Conservation (phyloP, 2,329 filamentous ascomycete genomes). For the Esteya vermicola region DNA sequence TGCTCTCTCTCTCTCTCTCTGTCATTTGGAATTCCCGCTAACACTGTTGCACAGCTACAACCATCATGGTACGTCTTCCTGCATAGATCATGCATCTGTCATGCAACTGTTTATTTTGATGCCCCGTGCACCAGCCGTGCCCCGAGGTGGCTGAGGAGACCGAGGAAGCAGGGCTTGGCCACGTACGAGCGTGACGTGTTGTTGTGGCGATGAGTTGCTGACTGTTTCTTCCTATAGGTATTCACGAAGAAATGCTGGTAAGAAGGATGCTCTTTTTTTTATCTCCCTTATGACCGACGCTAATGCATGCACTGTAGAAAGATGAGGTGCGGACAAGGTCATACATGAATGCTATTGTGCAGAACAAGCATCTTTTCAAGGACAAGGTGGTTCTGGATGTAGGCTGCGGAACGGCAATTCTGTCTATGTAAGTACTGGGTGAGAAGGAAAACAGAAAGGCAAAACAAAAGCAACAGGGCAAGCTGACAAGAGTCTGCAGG, state of each 20-base stretch:
- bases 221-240: slow-evolving; percentile 40
- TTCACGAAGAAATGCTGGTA: slow-evolving; percentile 97
- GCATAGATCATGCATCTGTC: neutral
- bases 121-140: too few species aligned
- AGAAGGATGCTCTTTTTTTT: slow-evolving; percentile 22
- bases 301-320: slow-evolving; percentile 45
- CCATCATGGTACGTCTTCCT: slow-evolving; percentile 63
- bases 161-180: too few species aligned
- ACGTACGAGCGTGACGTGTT: too few species aligned
- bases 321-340: slow-evolving; percentile 94
- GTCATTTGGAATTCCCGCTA: neutral
- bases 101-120: too few species aligned
- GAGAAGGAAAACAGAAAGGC: neutral
- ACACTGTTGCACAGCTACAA: slow-evolving; percentile 58
- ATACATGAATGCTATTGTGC: slow-evolving; percentile 94
- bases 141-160: too few species aligned
- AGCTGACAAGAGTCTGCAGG: slow-evolving; percentile 35
- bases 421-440: slow-evolving; percentile 67
- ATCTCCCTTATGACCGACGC: slow-evolving; percentile 8
- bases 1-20: neutral
- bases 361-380: slow-evolving; percentile 90
- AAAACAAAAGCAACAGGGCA: neutral
- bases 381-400: slow-evolving; percentile 92
- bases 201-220: slow-evolving; percentile 6
- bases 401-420: slow-evolving; percentile 91